Evolutionary conservation across 257 asterid genomes (phyloP).

Genomic region (Solanum ahanhuiri): DNA sequence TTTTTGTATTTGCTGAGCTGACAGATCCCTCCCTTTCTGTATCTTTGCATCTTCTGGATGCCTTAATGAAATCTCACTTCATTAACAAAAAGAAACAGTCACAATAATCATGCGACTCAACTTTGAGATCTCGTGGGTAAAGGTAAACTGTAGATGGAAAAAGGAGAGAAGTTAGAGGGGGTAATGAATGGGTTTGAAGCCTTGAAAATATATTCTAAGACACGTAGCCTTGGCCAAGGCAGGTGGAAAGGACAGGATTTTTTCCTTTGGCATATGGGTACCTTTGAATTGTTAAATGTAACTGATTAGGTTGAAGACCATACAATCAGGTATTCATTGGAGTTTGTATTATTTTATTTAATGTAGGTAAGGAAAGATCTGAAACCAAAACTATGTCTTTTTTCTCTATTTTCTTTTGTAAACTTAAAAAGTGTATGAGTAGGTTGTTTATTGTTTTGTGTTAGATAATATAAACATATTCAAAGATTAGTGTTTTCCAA

Average conservation of each 20-base stretch:
- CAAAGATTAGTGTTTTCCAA: neutral
- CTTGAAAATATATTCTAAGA: neutral
- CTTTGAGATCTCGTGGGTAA: neutral
- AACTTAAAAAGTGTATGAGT: neutral
- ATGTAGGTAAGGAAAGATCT: neutral
- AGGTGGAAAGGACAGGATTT: neutral
- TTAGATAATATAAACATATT: neutral
- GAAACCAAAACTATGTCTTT: neutral
- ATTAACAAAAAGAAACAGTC: neutral
- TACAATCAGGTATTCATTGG: neutral
- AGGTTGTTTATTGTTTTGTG: neutral
- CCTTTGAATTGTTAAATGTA: neutral
- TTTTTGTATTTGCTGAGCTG: neutral
- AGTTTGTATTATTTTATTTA: neutral
- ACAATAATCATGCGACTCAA: neutral
- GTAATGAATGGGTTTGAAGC: neutral
- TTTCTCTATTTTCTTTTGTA: neutral
- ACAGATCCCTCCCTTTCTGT: neutral
- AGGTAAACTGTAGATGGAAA: neutral
- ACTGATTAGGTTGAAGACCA: neutral
- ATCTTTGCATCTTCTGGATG: neutral
- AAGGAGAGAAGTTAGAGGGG: neutral
- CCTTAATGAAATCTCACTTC: neutral
- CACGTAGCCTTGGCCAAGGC: neutral
- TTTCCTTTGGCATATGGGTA: neutral